A percentile compares a stretch with the other conserved stretches of the same genome.
These are phyloP conservation scores for Candida krabiensis DNA, from an alignment of 805 yeast genomes.

Conservation along the genomic window DNA sequence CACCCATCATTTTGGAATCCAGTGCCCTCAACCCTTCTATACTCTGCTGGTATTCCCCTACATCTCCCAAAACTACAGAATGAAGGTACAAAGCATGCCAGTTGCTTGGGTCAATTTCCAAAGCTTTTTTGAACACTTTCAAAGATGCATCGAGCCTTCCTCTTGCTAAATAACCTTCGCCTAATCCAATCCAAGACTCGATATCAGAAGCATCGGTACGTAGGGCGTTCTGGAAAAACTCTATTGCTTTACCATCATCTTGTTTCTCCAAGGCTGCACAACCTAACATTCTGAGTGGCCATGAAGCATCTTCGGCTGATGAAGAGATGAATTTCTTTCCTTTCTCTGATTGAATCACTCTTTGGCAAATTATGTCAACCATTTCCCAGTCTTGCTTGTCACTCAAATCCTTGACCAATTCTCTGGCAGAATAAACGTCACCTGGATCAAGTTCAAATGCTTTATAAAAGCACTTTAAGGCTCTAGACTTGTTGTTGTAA, in stretches of 20 bases:
- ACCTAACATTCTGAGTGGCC: constrained; percentile 93
- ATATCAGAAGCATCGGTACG: constrained; percentile 65
- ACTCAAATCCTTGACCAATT: constrained; percentile 70
- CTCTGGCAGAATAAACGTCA: constrained; percentile 72
- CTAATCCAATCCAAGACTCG: constrained; percentile 92
- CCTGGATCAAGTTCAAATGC: constrained; percentile 86
- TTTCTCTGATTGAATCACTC: constrained; percentile 64
- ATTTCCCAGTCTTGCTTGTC: constrained; percentile 75
- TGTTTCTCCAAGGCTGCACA: constrained; percentile 69
- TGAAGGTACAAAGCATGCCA: constrained; percentile 68
- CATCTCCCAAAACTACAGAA: constrained; percentile 61
- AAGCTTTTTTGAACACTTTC: constrained; percentile 74
- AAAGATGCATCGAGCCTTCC: constrained; percentile 86
- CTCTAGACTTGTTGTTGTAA: constrained; percentile 61
- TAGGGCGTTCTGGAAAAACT: constrained; percentile 84
- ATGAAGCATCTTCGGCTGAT: constrained; percentile 42
- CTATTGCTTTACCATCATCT: constrained; percentile 77
- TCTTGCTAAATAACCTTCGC: constrained; percentile 86
- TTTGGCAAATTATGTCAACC: constrained; percentile 70
- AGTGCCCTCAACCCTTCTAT: constrained; percentile 46
- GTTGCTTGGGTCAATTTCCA: constrained; percentile 49
- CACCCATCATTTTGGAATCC: constrained; percentile 40
- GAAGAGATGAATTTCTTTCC: constrained; percentile 49
- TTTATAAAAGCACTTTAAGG: constrained; percentile 82
- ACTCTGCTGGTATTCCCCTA: constrained; percentile 68